Evolutionary conservation across 805 yeast genomes (phyloP).

Genomic region (Saccharomyces eubayanus): DNA sequence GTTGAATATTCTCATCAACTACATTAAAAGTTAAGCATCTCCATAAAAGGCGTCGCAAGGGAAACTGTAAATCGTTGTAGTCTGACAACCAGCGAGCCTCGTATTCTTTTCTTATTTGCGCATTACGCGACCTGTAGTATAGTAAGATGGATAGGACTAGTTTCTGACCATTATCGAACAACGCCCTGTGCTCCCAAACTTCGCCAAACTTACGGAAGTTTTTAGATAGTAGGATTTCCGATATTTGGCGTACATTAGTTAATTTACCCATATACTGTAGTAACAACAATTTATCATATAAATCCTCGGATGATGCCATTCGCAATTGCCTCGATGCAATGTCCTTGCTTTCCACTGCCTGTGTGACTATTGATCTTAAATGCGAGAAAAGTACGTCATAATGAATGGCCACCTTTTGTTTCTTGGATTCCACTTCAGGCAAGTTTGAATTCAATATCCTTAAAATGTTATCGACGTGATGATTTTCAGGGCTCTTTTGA

Average conservation of each 20-base stretch:
- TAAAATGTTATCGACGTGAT: constrained; percentile 22
- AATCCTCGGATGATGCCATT: constrained; percentile 6
- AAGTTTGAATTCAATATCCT: constrained; percentile 23
- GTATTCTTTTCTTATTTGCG: constrained; percentile 8
- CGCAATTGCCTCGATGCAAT: background rate
- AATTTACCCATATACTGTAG: constrained; percentile 16
- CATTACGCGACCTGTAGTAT: constrained; percentile 16
- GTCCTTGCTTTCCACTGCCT: constrained; percentile 8
- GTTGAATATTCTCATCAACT: background rate
- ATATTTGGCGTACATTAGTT: constrained; percentile 8
- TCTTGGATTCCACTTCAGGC: constrained; percentile 18
- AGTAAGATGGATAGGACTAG: constrained; percentile 18
- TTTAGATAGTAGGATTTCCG: constrained; percentile 16
- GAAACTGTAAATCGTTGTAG: constrained; percentile 10
- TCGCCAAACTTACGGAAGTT: constrained; percentile 15
- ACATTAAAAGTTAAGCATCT: constrained; percentile 12
- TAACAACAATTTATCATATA: constrained; percentile 15
- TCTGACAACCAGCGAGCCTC: constrained; percentile 11
- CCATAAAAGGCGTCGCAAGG: constrained; percentile 23
- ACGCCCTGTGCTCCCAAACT: constrained; percentile 12
- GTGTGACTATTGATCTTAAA: constrained; percentile 18
- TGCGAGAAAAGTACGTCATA: constrained; percentile 23
- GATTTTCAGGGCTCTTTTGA: constrained; percentile 4
- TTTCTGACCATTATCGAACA: constrained; percentile 12
- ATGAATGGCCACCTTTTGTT: constrained; percentile 20